Evolutionary conservation across 352 stramenopile genomes (phyloP), one percentile per base, ranked within the genome.

Genomic region (Halophytophthora polymorphica): DNA sequence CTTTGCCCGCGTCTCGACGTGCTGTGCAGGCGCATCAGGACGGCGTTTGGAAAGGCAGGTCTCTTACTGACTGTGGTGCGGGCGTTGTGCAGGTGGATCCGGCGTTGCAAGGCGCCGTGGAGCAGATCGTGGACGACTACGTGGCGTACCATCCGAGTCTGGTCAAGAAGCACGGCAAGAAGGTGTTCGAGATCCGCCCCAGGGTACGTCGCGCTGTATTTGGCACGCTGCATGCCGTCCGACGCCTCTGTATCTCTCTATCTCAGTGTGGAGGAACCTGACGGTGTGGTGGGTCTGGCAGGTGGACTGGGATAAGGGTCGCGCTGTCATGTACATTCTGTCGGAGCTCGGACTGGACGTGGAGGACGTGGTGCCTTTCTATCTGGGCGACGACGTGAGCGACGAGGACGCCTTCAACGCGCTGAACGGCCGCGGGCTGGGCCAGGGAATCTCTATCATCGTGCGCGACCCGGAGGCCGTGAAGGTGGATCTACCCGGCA

Each of bases 41-140:
- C 25, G 5, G 22, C n/a, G 6, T 17, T 39, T 38, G 25, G 47
- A 44, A 58, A 63, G 33, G 22, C 47, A 57, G 56, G 18, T 17
- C 5, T 37, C 17, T 25, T 14, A 6, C 36, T 46, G 31, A 56
- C 42, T 63, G 47, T 58, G 33, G 61, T 58, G 46, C 59, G 46
- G 17, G 4, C 25, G 25, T 45, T 69, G 15, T n/a, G 21, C 49
- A 76, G 69, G 63, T 79, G 41, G 69, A 64, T 28, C 56, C 58
- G 6, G 56, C 60, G 21, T 57, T 79, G 10, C 72, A 86, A 41
- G 52, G 58, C n/a, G 50, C 88, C 1, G 89, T 98, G 5, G 67
- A 87, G 29, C 60, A 73, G 10, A 97, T 98, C 38, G 73, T 98
- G 11, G 77, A 95, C 44, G 61, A 58, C 46, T 98, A 92, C 58